phyloP scores from a whole-genome alignment of 1,139 yeast genomes.

The Kazachstania sp. region DNA sequence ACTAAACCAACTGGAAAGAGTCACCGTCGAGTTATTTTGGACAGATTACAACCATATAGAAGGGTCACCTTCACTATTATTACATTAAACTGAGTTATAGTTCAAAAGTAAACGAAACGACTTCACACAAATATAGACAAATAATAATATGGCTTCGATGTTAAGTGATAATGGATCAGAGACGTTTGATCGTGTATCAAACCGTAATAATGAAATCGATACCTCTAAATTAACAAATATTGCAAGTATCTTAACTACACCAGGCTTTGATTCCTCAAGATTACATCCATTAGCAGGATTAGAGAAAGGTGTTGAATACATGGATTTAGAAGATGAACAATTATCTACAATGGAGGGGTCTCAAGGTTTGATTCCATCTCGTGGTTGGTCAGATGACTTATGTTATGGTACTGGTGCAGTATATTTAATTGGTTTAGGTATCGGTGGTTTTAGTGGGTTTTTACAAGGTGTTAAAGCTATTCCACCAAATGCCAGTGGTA shows the following conservation, averaged over 20 bases:
- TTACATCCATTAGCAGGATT: constrained; percentile 94
- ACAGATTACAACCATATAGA: not conserved
- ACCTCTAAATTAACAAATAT: constrained; percentile 49
- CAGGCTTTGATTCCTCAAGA: constrained; percentile 61
- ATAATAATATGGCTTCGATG: not conserved
- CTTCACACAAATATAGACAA: not conserved
- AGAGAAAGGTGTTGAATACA: constrained; percentile 78
- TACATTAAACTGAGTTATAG: too few species aligned
- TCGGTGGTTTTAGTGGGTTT: constrained; percentile 85
- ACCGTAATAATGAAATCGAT: constrained; percentile 1
- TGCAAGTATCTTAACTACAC: constrained; percentile 49
- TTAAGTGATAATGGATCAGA: constrained; percentile 1
- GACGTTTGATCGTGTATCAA: not conserved
- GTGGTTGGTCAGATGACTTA: constrained; percentile 95
- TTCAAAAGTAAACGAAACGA: not conserved
- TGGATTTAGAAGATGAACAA: constrained; percentile 81
- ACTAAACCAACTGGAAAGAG: not conserved
- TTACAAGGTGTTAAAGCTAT: constrained; percentile 75
- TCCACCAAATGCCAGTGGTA: constrained; percentile 61
- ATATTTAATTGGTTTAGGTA: constrained; percentile 68
- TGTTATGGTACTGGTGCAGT: constrained; percentile 98
- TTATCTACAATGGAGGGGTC: constrained; percentile 72
- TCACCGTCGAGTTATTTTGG: not conserved
- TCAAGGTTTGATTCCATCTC: constrained; percentile 82
- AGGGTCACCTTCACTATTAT: too few species aligned